Evolutionary conservation across 441 rosid species (phyloP), one percentile per base, ranked within the genome.

Genomic region (Populus hybrid): DNA sequence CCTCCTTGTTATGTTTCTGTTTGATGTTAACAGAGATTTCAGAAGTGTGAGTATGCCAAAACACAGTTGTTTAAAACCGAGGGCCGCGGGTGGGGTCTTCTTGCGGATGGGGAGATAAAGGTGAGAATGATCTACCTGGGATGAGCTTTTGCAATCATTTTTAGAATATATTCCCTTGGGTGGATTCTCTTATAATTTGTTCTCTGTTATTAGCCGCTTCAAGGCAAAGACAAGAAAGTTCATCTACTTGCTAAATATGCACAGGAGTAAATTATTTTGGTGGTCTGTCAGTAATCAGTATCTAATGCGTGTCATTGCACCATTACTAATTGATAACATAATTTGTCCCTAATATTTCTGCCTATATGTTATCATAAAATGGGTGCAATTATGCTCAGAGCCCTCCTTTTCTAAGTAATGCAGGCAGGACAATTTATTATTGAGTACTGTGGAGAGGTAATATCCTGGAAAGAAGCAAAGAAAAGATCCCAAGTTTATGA

Each of bases 381-480:
- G 10, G 19, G 35, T 36, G 67, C 65, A 28, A n/a, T 32, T 40
- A 16, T 40, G 63, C 21, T 46, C 68, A 28, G 64, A 26, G 28
- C 26, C 21, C 38, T 21, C 26, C 71, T 40, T 63, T 70, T 67
- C 53, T 53, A 32, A 70, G 57, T 21, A 30, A 72, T 84, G 81
- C 82, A 95, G 99, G 89, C 82, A 23, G 98, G 99, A 18, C 95
- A 88, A 63, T 92, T 95, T 75, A 88, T 95, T 70, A 90, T 94
- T 61, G 99, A 95, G 87, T 95, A 95, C 65, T 95, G 95, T 89
- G 99, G 99, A 67, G 99, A 95, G 92, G 97, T 95, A 70, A 95
- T 94, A 85, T 88, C 97, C 21, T 92, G 95, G 91, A 92, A 86
- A 89, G 98, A 93, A 83, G 99, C 98, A 71, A 92, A 81, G 88